Evolutionary conservation across 140 eudicot genomes (phyloP).

Genomic region (Stevia rebaudiana): DNA sequence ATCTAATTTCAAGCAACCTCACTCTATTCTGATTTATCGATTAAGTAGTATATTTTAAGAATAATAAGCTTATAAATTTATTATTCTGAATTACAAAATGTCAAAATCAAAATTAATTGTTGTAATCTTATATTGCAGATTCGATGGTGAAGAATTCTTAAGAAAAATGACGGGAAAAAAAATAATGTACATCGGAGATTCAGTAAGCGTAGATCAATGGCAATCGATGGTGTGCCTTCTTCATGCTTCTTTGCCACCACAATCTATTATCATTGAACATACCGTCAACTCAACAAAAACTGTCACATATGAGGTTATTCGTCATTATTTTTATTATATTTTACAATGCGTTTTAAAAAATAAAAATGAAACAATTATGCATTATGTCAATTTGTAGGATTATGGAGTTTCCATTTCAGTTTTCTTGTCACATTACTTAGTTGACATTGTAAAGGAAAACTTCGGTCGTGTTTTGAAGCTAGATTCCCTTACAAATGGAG

Average conservation of each 20-base stretch:
- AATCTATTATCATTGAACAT: slow-evolving; percentile 17
- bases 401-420: slow-evolving; percentile 42
- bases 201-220: slow-evolving; percentile 62
- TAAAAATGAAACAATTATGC: neutral
- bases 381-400: slow-evolving; percentile 34
- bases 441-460: slow-evolving; percentile 34
- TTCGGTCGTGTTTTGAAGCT: slow-evolving; percentile 44
- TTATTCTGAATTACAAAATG: too few species aligned
- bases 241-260: slow-evolving; percentile 47
- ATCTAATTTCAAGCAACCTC: too few species aligned
- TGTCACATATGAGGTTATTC: slow-evolving; percentile 32
- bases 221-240: slow-evolving; percentile 66
- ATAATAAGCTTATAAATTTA: too few species aligned
- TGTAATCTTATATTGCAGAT: slow-evolving; percentile 36
- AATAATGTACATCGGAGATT: slow-evolving; percentile 69
- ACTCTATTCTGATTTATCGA: too few species aligned
- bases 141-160: slow-evolving; percentile 47
- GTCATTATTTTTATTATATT: neutral
- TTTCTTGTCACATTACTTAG: slow-evolving; percentile 44
- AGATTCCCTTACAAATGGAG: slow-evolving; percentile 43
- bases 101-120: too few species aligned
- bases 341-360: neutral
- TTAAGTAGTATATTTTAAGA: too few species aligned
- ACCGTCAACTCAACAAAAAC: slow-evolving; percentile 29
- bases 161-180: slow-evolving; percentile 44